Percentiles rank a stretch among this genome's conserved stretches.
Conservation (phyloP, 805 yeast genomes). For the Wickerhamiella azymoides region DNA sequence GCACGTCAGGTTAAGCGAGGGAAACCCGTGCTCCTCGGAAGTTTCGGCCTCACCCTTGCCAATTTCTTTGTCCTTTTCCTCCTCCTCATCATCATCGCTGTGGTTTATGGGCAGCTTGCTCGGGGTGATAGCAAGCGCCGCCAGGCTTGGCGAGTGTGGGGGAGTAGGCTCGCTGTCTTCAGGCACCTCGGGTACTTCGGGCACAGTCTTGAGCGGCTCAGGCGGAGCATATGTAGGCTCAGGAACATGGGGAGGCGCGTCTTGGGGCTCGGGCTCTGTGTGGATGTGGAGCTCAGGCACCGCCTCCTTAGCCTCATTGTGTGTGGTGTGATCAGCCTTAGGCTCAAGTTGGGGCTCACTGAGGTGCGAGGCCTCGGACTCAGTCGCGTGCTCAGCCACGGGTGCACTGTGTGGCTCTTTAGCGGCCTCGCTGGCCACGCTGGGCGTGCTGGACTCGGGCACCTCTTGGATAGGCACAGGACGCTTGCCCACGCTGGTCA, state of each 20-base stretch:
- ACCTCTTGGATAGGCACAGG: no score
- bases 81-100: not conserved
- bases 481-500: no score
- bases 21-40: not conserved
- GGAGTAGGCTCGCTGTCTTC: not conserved
- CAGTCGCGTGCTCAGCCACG: not conserved
- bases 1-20: conserved; percentile 1
- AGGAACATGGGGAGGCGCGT: not conserved
- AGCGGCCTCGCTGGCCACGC: no score
- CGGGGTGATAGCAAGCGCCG: conserved; percentile 3
- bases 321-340: not conserved
- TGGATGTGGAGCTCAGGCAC: not conserved
- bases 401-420: no score
- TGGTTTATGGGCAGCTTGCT: conserved; percentile 3
- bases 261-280: not conserved
- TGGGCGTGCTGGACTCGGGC: no score
- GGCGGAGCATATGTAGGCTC: not conserved
- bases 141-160: conserved; percentile 1
- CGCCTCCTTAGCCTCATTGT: not conserved
- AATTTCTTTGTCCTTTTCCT: not conserved
- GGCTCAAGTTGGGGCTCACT: not conserved
- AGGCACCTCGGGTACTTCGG: not conserved
- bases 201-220: not conserved
- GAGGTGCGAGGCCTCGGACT: not conserved
- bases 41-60: not conserved